Percentiles rank a stretch among this genome's conserved stretches.
These are phyloP conservation scores for Sporothrix pallida DNA, from an alignment of 2,329 filamentous ascomycete species.

Conservation along the genomic window DNA sequence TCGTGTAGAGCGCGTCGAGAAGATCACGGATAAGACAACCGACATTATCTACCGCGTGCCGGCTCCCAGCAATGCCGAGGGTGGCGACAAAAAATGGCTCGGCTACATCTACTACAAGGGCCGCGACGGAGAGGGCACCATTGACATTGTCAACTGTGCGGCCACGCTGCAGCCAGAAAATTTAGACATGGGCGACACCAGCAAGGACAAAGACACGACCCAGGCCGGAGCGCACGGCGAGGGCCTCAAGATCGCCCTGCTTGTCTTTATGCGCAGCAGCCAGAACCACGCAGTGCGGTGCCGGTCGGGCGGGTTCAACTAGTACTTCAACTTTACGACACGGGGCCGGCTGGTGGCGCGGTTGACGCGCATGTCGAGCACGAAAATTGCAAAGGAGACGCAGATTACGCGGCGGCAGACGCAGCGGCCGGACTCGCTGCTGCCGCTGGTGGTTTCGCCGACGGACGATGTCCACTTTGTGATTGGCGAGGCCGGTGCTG, in stretches of 20 bases:
- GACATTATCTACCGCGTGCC: slow-evolving; percentile 44
- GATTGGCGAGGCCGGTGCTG: slow-evolving; percentile 37
- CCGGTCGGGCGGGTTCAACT: slow-evolving; percentile 40
- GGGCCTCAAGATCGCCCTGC: slow-evolving; percentile 44
- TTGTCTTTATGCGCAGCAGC: slow-evolving; percentile 41
- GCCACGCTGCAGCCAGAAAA: slow-evolving; percentile 44
- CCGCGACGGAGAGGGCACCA: slow-evolving; percentile 38
- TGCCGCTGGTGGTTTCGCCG: neutral
- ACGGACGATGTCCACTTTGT: slow-evolving; percentile 38
- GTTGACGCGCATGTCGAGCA: slow-evolving; percentile 26
- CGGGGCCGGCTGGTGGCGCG: slow-evolving; percentile 27
- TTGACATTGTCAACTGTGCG: slow-evolving; percentile 43
- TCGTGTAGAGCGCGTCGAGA: slow-evolving; percentile 38
- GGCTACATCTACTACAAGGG: slow-evolving; percentile 44
- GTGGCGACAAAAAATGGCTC: slow-evolving; percentile 37
- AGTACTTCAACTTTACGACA: slow-evolving; percentile 44
- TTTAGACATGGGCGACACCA: slow-evolving; percentile 43
- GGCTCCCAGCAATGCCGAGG: neutral
- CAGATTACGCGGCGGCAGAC: neutral
- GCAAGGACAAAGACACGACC: slow-evolving; percentile 37
- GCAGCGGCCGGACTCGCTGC: neutral
- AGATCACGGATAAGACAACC: slow-evolving; percentile 16
- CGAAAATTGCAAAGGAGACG: too few species aligned
- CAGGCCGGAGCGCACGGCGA: slow-evolving; percentile 44
- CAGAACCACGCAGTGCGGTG: slow-evolving; percentile 43